Base-by-base conservation (phyloP, 176 grass and related monocot species). In the Carex pumila region DNA sequence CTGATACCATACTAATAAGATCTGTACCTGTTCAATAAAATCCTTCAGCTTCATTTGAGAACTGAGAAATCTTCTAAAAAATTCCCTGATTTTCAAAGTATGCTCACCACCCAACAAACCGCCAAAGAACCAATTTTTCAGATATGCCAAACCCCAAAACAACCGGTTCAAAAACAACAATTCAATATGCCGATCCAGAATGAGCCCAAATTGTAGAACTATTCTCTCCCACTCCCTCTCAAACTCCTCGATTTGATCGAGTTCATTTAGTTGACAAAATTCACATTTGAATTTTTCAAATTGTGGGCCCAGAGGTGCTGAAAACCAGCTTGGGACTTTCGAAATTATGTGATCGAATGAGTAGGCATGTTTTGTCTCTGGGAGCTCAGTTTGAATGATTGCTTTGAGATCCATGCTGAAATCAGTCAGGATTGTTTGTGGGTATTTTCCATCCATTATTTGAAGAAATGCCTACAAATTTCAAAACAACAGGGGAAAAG, bases 381-480 rank as follows among this genome's bases (percentile, higher is more conserved):
- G 89, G 36, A 91, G 59, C 43, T 83, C 78, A 8, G 11, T 81
- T 25, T 82, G 56, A 60, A 91, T 70, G 55, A 49, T 49, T 49
- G 80, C 83, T 79, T 84, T 82, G 19, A 91, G 86, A 4, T 63
- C 86, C 37, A 69, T 30, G 56, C 74, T 65, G 29, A 91, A 60
- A 70, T 91, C 89, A 1, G 86, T 91, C 59, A 91, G 8, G 65
- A 91, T 83, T n/a, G 89, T 76, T 85, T 87, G 89, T 34, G 89
- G 89, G 22, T 74, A 76, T 74, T 88, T 91, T 14, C 56, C 37
- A 65, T 88, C 85, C 89, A 90, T 82, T 47, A 91, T 79, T 52
- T 70, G 68, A 50, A 91, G 56, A 82, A 91, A 91, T 43, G 89
- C 86, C 89, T 91, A 32, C 60, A 80, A 21, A 50, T 76, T 76